Conservation (phyloP, 495 filamentous ascomycete species). For the Penicillium cosmopolitanum region DNA sequence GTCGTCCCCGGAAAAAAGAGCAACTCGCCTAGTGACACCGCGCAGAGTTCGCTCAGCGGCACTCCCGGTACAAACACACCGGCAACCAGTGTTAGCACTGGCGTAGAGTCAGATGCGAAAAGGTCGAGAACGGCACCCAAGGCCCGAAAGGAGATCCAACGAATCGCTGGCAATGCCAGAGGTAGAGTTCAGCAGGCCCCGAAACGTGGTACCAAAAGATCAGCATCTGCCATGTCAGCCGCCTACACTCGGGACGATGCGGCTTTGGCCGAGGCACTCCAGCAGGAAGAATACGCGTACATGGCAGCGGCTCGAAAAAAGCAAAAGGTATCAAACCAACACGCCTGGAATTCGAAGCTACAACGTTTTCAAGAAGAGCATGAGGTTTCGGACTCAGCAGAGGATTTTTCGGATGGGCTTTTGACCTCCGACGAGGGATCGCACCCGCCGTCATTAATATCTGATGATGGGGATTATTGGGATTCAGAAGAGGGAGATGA, state of each 20-base stretch:
- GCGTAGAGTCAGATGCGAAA: constrained; percentile 44
- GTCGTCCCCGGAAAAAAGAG: constrained; percentile 41
- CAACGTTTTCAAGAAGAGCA: background rate
- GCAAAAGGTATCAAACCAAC: background rate
- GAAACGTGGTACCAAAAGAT: constrained; percentile 41
- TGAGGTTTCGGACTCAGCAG: background rate
- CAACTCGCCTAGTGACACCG: constrained; percentile 26
- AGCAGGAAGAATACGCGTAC: constrained; percentile 61
- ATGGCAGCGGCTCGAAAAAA: constrained; percentile 9
- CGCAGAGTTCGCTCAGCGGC: constrained; percentile 39
- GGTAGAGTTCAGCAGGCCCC: constrained; percentile 27
- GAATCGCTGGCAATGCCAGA: constrained; percentile 44
- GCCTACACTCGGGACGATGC: constrained; percentile 50
- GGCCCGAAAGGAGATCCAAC: constrained; percentile 43
- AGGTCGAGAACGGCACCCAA: constrained; percentile 36
- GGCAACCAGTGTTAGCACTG: constrained; percentile 72
- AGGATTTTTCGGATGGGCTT: background rate
- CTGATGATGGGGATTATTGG: constrained; percentile 1
- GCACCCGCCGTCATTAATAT: background rate
- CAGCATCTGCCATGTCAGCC: constrained; percentile 25
- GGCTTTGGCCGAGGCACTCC: constrained; percentile 60
- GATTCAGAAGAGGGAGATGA: constrained; percentile 23
- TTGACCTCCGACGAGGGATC: background rate
- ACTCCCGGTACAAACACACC: constrained; percentile 73
- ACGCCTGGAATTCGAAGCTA: background rate